Evolutionary conservation across 2,329 filamentous ascomycete species (phyloP).

Genomic region (Paraphaeosphaeria minitans): DNA sequence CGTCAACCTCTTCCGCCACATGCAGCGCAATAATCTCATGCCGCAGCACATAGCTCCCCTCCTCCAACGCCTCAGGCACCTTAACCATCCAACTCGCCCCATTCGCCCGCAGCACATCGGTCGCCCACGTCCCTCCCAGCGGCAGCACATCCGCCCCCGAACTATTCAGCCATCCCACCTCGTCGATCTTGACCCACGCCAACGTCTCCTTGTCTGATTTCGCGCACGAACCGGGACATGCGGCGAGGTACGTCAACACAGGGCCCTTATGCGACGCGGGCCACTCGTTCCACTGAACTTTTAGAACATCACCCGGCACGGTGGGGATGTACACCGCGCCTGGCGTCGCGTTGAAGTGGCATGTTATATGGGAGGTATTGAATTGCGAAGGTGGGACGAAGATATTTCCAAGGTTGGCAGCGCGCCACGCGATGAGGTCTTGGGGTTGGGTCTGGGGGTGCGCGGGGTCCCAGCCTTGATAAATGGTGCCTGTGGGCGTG

Average conservation of each 20-base stretch:
- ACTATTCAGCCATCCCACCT: conserved; percentile 33
- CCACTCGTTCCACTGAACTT: conserved; percentile 57
- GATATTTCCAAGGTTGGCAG: conserved; percentile 33
- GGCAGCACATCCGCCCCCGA: conserved; percentile 20
- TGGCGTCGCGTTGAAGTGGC: conserved; percentile 61
- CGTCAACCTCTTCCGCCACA: conserved; percentile 47
- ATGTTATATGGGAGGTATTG: conserved; percentile 55
- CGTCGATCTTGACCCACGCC: conserved; percentile 42
- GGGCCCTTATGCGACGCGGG: conserved; percentile 41
- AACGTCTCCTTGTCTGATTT: conserved; percentile 28
- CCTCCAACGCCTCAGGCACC: conserved; percentile 49
- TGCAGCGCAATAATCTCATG: conserved; percentile 60
- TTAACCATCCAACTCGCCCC: conserved; percentile 52
- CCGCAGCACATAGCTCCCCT: conserved; percentile 58
- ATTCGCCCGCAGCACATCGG: conserved; percentile 45
- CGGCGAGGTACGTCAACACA: conserved; percentile 40
- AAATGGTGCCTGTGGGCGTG: conserved; percentile 22
- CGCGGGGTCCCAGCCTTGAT: conserved; percentile 33
- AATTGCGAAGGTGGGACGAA: conserved; percentile 29
- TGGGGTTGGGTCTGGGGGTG: conserved; percentile 13
- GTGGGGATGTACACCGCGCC: conserved; percentile 58
- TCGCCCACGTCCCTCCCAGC: conserved; percentile 38
- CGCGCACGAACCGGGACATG: background rate
- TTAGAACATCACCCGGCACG: conserved; percentile 61
- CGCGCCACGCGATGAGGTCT: conserved; percentile 28